Conservation (phyloP, 768 basidiomycete genomes). For the Sporobolomyces pararoseus region DNA sequence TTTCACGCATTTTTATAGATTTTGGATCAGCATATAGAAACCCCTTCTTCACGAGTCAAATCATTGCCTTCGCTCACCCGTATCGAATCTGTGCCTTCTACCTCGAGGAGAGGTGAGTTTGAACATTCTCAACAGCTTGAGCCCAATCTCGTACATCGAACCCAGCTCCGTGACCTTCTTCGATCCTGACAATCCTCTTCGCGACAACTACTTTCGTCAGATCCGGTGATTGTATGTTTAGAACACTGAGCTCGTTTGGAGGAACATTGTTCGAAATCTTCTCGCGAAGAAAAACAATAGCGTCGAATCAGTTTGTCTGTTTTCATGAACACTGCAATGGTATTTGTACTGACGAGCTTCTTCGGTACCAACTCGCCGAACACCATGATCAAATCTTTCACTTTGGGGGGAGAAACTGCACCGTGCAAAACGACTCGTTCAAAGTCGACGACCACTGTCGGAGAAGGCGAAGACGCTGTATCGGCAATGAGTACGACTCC, state of each 20-base stretch:
- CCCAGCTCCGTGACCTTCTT: not conserved
- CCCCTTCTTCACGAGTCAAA: no score
- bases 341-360: not conserved
- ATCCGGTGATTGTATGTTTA: not conserved
- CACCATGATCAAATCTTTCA: conserved; percentile 24
- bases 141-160: not conserved
- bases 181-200: not conserved
- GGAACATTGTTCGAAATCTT: not conserved
- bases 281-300: not conserved
- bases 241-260: not conserved
- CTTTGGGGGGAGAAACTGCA: not conserved
- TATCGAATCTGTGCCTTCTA: no score
- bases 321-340: no score
- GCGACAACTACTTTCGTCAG: not conserved
- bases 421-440: not conserved
- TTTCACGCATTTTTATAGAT: not conserved
- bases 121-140: not conserved
- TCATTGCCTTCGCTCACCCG: no score
- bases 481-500: not conserved
- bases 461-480: not conserved
- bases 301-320: not conserved
- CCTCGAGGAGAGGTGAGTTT: not conserved
- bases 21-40: no score
- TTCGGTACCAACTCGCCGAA: not conserved
- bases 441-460: not conserved